Percentiles rank a stretch among this genome's conserved stretches.
Conservation (phyloP, 1,284 basidiomycete species). For the Cryptococcus deneoformans region DNA sequence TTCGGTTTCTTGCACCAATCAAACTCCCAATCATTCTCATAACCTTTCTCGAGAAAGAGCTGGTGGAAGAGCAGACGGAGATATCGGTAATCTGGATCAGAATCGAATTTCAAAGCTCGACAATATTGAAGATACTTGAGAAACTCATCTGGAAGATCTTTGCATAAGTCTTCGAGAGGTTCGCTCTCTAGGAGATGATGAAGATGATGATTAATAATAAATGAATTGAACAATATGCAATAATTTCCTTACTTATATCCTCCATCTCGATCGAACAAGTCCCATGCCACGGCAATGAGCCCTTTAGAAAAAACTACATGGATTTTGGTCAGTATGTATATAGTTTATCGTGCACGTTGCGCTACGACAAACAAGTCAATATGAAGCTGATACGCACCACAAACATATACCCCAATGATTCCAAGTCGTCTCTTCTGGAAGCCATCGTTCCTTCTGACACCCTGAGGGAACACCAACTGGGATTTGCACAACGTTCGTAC, state of each 20-base stretch:
- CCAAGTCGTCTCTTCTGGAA: conserved; percentile 91
- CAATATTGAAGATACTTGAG: conserved; percentile 98
- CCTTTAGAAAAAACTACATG: conserved; percentile 83
- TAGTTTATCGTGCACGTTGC: too few relatives aligned
- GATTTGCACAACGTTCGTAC: conserved; percentile 98
- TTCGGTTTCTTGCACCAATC: conserved; percentile 64
- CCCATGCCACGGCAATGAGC: conserved; percentile 95
- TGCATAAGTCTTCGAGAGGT: conserved; percentile 90
- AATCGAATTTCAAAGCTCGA: conserved; percentile 93
- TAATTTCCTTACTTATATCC: conserved; percentile 90
- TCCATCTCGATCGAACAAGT: conserved; percentile 99
- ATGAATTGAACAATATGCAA: background rate
- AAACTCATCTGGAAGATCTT: conserved; percentile 96
- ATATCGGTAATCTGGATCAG: conserved; percentile 98
- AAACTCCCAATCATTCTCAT: conserved; percentile 97
- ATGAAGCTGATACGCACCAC: conserved; percentile 54
- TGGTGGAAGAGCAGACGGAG: conserved; percentile 97
- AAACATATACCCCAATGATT: conserved; percentile 92
- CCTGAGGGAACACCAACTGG: conserved; percentile 99
- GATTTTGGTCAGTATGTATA: too few relatives aligned
- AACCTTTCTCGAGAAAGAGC: conserved; percentile 93
- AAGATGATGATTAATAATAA: background rate
- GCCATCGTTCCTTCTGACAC: conserved; percentile 97
- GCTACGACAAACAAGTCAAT: conserved; percentile 5
- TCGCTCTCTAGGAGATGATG: conserved; percentile 70